Conservation (phyloP, 2,329 filamentous ascomycete genomes). For the Colletotrichum sp. region DNA sequence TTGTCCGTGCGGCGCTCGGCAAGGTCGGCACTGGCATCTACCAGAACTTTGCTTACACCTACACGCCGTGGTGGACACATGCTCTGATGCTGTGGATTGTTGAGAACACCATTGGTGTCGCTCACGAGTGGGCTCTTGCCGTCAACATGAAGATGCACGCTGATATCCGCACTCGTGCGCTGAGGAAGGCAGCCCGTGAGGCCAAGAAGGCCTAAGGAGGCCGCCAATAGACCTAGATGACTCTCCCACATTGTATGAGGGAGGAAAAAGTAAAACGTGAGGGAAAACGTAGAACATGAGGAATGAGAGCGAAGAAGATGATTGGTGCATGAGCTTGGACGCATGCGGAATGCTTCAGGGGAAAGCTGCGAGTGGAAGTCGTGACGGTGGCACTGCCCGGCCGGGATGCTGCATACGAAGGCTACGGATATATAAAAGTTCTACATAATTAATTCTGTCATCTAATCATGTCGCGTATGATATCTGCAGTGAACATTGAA, state of each 20-base stretch:
- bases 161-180: conserved; percentile 79
- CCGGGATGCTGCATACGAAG: neutral
- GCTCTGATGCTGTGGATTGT: conserved; percentile 86
- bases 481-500: neutral
- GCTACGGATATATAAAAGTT: neutral
- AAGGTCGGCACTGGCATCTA: conserved; percentile 85
- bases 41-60: conserved; percentile 80
- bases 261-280: neutral
- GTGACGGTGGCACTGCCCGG: neutral
- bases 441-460: neutral
- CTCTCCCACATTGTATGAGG: neutral
- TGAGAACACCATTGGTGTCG: conserved; percentile 60
- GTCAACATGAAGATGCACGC: conserved; percentile 75
- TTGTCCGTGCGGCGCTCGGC: conserved; percentile 77
- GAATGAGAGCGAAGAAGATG: neutral
- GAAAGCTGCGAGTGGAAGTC: neutral
- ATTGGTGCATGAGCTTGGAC: neutral
- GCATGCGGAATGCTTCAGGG: neutral
- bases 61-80: conserved; percentile 93
- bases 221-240: neutral
- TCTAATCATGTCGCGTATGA: neutral
- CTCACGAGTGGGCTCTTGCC: conserved; percentile 49
- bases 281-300: rapidly evolving
- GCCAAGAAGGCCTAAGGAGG: conserved; percentile 63
- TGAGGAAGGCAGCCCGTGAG: conserved; percentile 84